Base-by-base conservation (phyloP, 352 stramenopile genomes). In the Pythium apleroticum region DNA sequence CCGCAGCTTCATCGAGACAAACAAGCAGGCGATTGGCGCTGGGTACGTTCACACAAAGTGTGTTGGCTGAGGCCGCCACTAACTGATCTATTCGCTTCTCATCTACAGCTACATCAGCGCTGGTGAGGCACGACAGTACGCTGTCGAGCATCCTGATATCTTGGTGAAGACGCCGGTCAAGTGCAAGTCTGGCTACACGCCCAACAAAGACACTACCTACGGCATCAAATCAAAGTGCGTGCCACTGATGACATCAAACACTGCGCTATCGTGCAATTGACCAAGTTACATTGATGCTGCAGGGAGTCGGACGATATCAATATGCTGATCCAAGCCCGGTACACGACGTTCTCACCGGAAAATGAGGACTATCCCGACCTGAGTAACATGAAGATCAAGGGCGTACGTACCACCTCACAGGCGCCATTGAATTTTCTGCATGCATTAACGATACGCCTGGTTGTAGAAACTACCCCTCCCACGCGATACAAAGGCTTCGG, bases 1-100 rank as follows among this genome's bases (percentile, higher is more conserved):
- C 12, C 74, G 84, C 30, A 93, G 84, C 69, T 93, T 91, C 64
- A 87, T 93, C 41, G 80, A 91, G 59, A 93, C 82, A 27, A 93
- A 93, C 56, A 78, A 81, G 27, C 81, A 89, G 58, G 84, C 80
- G 2, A 76, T 91, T 57, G 35, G 74, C 19, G 75, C 74, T 43
- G 82, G 84, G 72, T 90, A 58, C 35, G 67, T 33, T 14, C 1
- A 45, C 50, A 25, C 48, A 31, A 5, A 19, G 15, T 39, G 28
- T 56, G 27, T 68, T 12, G 15, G 20, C 15, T n/a, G 19, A 35
- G 45, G 10, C 6, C 8, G 48, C 49, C n/a, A 24, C 17, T 48
- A 24, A 48, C 37, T 45, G 37, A 48, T 9, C 6, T 39, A 43
- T 60, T 4, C 43, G 1, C 66, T 50, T 63, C 22, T 60, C 27